Conservation (phyloP, 768 basidiomycete species). For the Mycena sanguinolenta region DNA sequence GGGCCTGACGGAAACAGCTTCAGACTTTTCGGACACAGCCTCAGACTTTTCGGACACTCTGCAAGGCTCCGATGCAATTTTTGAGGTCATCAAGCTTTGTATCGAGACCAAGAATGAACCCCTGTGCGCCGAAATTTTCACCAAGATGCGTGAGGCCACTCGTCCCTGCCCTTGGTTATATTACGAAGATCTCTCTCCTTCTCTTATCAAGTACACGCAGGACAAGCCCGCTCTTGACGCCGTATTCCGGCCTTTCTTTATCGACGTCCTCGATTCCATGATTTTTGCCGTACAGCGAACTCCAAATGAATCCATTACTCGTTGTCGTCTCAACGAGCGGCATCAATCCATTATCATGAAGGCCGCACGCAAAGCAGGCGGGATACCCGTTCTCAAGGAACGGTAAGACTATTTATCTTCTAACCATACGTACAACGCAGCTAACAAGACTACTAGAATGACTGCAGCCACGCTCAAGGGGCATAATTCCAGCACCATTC, state of each 20-base stretch:
- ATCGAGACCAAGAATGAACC: background rate
- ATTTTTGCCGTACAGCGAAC: background rate
- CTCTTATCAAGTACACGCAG: background rate
- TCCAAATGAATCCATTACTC: slow-evolving; percentile 3
- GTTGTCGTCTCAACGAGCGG: slow-evolving; percentile 18
- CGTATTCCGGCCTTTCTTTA: slow-evolving; percentile 21
- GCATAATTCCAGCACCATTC: slow-evolving; percentile 8
- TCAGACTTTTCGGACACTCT: background rate
- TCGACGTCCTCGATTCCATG: slow-evolving; percentile 15
- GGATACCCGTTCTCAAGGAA: slow-evolving; percentile 21
- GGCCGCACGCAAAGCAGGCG: slow-evolving; percentile 25
- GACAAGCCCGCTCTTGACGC: background rate
- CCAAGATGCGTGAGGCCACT: slow-evolving; percentile 17
- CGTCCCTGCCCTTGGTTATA: slow-evolving; percentile 22
- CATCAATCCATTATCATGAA: slow-evolving; percentile 14
- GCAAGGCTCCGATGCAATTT: background rate
- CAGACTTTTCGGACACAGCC: no score
- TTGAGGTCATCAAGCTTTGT: slow-evolving; percentile 16
- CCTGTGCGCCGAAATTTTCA: slow-evolving; percentile 6
- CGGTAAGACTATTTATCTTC: slow-evolving; percentile 1
- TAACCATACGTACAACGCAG: no score
- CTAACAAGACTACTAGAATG: slow-evolving; percentile 21
- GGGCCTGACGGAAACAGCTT: slow-evolving; percentile 10
- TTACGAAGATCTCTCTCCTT: slow-evolving; percentile 4
- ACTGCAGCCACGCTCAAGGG: slow-evolving; percentile 25